Evolutionary conservation across 225 moss, liverwort and hornwort genomes (phyloP).

Genomic region (Physcomitrium patens): DNA sequence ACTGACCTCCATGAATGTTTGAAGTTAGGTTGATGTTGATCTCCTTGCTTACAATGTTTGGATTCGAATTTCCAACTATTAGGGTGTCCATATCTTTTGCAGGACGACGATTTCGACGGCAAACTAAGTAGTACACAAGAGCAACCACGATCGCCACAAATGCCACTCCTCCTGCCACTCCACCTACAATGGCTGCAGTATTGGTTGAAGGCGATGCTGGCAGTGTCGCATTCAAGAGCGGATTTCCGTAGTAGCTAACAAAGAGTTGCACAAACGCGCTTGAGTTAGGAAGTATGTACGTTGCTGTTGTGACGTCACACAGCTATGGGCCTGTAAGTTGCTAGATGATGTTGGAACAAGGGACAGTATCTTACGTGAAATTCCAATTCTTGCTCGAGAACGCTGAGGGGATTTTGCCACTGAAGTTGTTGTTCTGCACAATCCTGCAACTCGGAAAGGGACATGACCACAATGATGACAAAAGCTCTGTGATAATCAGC

Average conservation of each 20-base stretch:
- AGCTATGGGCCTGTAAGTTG: not conserved
- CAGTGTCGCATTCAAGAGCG: not conserved
- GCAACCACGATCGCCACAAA: not conserved
- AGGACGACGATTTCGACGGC: not conserved
- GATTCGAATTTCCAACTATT: not conserved
- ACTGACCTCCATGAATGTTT: not conserved
- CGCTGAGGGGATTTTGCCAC: not conserved
- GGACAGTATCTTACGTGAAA: constrained; percentile 21
- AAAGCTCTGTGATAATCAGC: no score
- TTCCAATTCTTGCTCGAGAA: constrained; percentile 23
- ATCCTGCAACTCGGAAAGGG: not conserved
- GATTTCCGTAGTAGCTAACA: constrained; percentile 23
- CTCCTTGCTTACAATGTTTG: not conserved
- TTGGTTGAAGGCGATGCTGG: not conserved
- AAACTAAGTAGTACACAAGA: not conserved
- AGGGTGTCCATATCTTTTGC: not conserved
- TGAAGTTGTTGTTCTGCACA: constrained; percentile 35
- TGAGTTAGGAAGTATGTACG: no score
- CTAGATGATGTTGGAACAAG: not conserved
- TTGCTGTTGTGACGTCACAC: not conserved
- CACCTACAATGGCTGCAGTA: constrained; percentile 9
- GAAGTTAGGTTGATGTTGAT: no score
- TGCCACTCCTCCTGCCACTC: not conserved
- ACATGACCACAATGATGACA: not conserved
- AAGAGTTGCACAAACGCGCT: not conserved